A percentile compares a stretch with the other conserved stretches of the same genome.
These are phyloP conservation scores for Pythium monospermum DNA, from an alignment of 352 stramenopile species.

Conservation along the genomic window DNA sequence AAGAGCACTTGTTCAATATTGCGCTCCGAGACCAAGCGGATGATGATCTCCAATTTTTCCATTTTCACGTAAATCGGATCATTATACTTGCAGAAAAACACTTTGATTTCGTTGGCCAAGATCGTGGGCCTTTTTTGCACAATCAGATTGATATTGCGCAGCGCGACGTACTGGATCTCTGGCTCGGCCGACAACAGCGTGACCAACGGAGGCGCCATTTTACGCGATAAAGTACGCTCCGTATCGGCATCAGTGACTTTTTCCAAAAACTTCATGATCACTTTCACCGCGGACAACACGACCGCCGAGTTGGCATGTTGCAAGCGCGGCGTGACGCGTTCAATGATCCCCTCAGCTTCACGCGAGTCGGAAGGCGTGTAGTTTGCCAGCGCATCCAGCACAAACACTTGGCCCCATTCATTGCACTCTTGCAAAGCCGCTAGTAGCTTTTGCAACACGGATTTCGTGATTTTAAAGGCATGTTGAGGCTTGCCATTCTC, in stretches of 20 bases:
- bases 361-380: constrained; percentile 94
- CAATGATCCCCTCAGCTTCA: constrained; percentile 98
- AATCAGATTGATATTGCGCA: constrained; percentile 99
- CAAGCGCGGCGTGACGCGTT: constrained; percentile 96
- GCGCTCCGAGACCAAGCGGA: constrained; percentile 95
- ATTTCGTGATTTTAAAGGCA: constrained; percentile 93
- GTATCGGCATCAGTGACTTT: constrained; percentile 94
- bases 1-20: constrained; percentile 99
- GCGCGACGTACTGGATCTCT: constrained; percentile 99
- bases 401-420: constrained; percentile 99
- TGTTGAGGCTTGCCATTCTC: constrained; percentile 92
- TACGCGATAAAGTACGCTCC: constrained; percentile 86
- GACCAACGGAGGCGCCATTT: constrained; percentile 98
- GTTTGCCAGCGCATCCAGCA: constrained; percentile 94
- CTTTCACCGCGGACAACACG: constrained; percentile 97
- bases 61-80: constrained; percentile 96
- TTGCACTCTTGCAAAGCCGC: constrained; percentile 99
- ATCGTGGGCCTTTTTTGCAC: constrained; percentile 97
- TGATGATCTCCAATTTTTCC: constrained; percentile 99
- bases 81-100: constrained; percentile 99
- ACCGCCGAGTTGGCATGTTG: constrained; percentile 99
- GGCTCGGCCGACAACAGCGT: constrained; percentile 97
- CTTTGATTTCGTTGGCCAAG: constrained; percentile 93
- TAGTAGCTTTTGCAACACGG: constrained; percentile 97
- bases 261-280: constrained; percentile 95